Base-by-base conservation (phyloP, 768 basidiomycete genomes). In the Psilocybe sp. region DNA sequence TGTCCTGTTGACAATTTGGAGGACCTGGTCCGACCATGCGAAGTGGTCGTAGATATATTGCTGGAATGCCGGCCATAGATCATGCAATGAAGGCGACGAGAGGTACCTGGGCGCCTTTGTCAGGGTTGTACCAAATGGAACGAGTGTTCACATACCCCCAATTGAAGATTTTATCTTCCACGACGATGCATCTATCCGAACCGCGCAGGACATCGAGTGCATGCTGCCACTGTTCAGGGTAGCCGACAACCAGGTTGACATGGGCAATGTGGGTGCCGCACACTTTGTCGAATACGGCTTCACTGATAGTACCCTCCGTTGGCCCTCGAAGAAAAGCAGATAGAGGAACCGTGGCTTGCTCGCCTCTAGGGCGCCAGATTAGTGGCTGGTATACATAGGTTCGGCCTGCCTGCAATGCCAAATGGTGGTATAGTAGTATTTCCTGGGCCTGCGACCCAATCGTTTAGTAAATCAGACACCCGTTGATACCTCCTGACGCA, bases 321-420 rank as follows among this genome's bases (percentile, higher is more conserved):
- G 68, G 64, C 13, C 76, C 73, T 8, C 55, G 56, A 12, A 78
- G 62, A 42, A 77, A 78, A 10, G 71, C 74, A 9, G 74, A 75
- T 32, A 76, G 56, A 9, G 77, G 75, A 0, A 76, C 66, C 3
- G 57, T 55, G 23, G 73, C 67, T 11, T 72, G 60, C 33, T 70
- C 65, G 19, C 74, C 72, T 34, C 75, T 64, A 38, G 73, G 70
- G 18, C 73, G 67, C 75, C 76, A 77, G 38, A 76, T 65, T 20
- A 77, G 54, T 9, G 75, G 71, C 48, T 78, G 74, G 52, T 75
- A 76, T 7, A 71, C 70, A 53, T 76, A 77, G 6, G 68, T 64
- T 5, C 77, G 65, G 1, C 64, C 65, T 2, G 69, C 65, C 28
- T 64, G 59, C 16, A 75, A 52, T 28, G 75, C 74, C 20, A 77